A percentile compares a stretch with the other conserved stretches of the same genome.
phyloP scores from a whole-genome alignment of 2,329 filamentous ascomycete genomes.

The Salinomyces thailandicus region DNA sequence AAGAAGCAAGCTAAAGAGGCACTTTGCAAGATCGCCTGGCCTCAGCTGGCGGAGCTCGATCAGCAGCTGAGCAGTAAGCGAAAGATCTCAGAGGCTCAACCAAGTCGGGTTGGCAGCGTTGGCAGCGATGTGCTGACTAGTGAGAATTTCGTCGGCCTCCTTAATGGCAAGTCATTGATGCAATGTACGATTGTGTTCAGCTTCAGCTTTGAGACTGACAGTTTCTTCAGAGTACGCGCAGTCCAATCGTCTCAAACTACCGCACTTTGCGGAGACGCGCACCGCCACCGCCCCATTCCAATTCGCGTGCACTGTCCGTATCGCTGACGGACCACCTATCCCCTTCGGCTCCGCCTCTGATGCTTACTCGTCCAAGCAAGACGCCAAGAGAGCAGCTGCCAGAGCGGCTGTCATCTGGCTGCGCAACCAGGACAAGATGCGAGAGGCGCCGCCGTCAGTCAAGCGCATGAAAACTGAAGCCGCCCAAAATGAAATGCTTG shows the following conservation, averaged over 20 bases:
- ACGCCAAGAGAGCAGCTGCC: constrained; percentile 33
- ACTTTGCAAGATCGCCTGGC: constrained; percentile 25
- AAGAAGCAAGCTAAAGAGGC: constrained; percentile 32
- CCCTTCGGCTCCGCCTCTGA: constrained; percentile 28
- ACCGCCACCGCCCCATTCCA: constrained; percentile 15
- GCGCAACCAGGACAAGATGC: constrained; percentile 24
- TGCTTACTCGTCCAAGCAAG: constrained; percentile 31
- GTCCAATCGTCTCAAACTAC: constrained; percentile 11
- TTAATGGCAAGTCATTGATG: constrained; percentile 18
- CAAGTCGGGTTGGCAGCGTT: background rate
- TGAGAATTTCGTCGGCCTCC: constrained; percentile 29
- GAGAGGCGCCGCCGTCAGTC: constrained; percentile 1
- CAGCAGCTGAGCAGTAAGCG: constrained; percentile 15
- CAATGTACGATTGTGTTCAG: background rate
- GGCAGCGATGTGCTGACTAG: constrained; percentile 10
- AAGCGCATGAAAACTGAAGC: constrained; percentile 6
- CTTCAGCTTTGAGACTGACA: constrained; percentile 9
- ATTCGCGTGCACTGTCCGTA: constrained; percentile 12
- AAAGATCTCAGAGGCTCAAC: constrained; percentile 10
- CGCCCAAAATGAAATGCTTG: background rate
- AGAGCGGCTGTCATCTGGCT: constrained; percentile 33
- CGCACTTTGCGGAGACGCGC: constrained; percentile 29
- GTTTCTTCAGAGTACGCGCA: constrained; percentile 19
- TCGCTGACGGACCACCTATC: constrained; percentile 12
- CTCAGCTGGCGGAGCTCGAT: constrained; percentile 21